Conservation (phyloP, 2,329 filamentous ascomycete genomes). For the Venturia asperata region DNA sequence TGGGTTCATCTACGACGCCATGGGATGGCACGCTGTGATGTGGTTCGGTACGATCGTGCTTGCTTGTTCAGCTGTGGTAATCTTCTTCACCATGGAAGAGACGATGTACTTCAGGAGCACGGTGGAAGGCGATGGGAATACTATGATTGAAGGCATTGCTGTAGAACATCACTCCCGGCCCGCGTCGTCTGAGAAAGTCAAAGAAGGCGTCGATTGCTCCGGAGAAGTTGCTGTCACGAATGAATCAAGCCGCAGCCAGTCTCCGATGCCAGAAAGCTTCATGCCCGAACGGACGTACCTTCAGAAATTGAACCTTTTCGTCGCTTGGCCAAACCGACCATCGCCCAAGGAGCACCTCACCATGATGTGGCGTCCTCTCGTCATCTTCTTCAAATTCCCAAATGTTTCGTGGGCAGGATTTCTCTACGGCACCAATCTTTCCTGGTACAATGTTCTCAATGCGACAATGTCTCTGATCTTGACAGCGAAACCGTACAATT, state of each 20-base stretch:
- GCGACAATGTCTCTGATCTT: constrained; percentile 37
- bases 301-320: constrained; percentile 15
- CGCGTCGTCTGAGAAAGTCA: neutral
- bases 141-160: neutral
- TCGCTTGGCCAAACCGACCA: neutral
- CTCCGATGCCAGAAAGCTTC: neutral
- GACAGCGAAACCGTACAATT: constrained; percentile 32
- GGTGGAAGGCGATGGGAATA: neutral
- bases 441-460: constrained; percentile 41
- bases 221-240: neutral
- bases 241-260: neutral
- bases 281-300: constrained; percentile 9
- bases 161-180: neutral
- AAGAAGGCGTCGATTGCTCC: neutral
- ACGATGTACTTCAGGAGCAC: constrained; percentile 42
- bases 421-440: constrained; percentile 34
- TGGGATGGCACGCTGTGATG: constrained; percentile 32
- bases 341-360: constrained; percentile 3
- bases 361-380: constrained; percentile 19
- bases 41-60: constrained; percentile 50
- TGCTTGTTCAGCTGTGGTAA: constrained; percentile 42
- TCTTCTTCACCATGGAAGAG: constrained; percentile 56
- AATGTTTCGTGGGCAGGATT: constrained; percentile 28
- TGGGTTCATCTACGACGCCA: constrained; percentile 32
- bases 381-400: constrained; percentile 29